phyloP scores from a whole-genome alignment of 2,329 filamentous ascomycete genomes.

The Phaeosphaeriaceae sp. region DNA sequence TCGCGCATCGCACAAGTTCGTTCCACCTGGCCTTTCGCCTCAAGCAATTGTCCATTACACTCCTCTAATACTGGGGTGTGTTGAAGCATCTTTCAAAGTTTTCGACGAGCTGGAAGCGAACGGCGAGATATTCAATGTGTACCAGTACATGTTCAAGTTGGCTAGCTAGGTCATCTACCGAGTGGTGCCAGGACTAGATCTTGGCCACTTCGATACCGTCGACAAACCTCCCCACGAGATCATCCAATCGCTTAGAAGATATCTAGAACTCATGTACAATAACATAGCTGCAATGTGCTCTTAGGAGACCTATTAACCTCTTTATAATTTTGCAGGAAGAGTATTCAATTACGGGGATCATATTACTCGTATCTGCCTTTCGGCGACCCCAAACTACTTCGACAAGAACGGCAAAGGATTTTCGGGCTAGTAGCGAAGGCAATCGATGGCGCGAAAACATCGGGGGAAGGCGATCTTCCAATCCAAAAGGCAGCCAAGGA shows the following conservation, averaged over 20 bases:
- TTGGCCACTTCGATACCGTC: conserved; percentile 14
- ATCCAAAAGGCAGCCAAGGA: conserved; percentile 46
- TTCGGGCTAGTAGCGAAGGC: conserved; percentile 7
- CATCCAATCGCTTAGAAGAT: too few relatives aligned
- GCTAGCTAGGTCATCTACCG: conserved; percentile 15
- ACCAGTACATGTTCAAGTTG: conserved; percentile 23
- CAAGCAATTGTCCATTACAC: conserved; percentile 20
- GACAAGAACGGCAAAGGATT: background rate
- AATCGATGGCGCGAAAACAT: conserved; percentile 13
- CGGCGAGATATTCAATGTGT: conserved; percentile 20
- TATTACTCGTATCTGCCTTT: too few relatives aligned
- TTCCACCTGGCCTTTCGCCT: conserved; percentile 17
- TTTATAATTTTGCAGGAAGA: too few relatives aligned
- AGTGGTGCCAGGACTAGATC: conserved; percentile 15
- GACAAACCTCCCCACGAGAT: conserved; percentile 13
- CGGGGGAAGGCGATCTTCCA: conserved; percentile 22
- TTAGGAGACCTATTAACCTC: too few relatives aligned
- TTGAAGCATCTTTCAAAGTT: conserved; percentile 20
- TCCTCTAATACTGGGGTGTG: conserved; percentile 13
- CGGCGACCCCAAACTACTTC: too few relatives aligned
- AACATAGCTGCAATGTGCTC: too few relatives aligned
- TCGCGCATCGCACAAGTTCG: conserved; percentile 17
- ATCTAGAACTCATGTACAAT: too few relatives aligned
- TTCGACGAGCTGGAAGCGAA: conserved; percentile 22
- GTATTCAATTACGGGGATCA: too few relatives aligned